Evolutionary conservation across 352 stramenopile species (phyloP), one percentile per base, ranked within the genome.

Genomic region (Pythium utonaiense): DNA sequence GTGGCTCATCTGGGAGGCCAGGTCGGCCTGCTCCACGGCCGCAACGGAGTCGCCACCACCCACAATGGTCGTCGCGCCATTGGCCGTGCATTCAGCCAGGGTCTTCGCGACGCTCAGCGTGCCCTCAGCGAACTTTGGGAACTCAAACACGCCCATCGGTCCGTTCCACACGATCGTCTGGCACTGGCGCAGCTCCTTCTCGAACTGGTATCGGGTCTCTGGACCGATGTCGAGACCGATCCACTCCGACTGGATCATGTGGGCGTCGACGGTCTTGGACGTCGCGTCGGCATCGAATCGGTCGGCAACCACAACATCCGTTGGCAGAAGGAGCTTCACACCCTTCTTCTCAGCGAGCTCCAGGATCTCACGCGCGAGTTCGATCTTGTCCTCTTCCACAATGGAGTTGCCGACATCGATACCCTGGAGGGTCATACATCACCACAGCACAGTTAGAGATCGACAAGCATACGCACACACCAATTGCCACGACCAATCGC

Each of bases 71-170:
- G 88, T 96, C 48, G 78, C 73, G 31, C 89, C 90, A 10, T 64
- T 73, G 41, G 78, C 70, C 12, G 90, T 97, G 58, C 91, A 90
- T 28, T 96, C 78, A 7, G 93, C 96, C 44, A 99, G 74, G 59
- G 95, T 81, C 65, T 98, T 76, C 17, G 92, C 95, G 28, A 99
- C 80, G 31, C 77, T 76, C 53, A 97, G 90, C 13, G 97, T 99
- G 62, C 97, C 97, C 59, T 86, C 86, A 8, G 95, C 93, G 73
- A 99, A 99, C 57, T 95, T 80, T 38, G 94, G 81, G 74, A 98
- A 98, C 76, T 99, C 97, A 67, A 99, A 99, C 2, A 99, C 97
- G 47, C 97, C 97, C 94, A 99, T 98, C 16, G 97, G 97, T 2
- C 91, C 91, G 60, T 97, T 97, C 89, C 88, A 97, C n/a, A 97